Conservation (phyloP, 345 rosid genomes). For the Turritis glabra region DNA sequence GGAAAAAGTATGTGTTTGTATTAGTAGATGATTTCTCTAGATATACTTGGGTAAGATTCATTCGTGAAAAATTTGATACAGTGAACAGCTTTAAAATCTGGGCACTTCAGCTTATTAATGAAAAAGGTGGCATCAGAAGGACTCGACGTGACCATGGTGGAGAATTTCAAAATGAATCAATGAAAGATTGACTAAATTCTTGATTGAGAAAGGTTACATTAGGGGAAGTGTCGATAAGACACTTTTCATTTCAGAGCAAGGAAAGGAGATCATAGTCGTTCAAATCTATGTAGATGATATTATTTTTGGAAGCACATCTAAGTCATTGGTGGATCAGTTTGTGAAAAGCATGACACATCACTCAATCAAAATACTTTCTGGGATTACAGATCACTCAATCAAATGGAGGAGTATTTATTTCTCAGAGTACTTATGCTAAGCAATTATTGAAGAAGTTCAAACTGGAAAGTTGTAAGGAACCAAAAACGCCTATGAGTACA, state of each 20-base stretch:
- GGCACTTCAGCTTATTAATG: neutral
- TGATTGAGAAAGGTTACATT: neutral
- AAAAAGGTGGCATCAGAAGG: neutral
- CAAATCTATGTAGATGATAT: neutral
- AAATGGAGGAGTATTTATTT: neutral
- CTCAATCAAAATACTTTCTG: too few relatives aligned
- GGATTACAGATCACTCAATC: neutral
- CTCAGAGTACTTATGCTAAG: neutral
- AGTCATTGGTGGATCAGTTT: neutral
- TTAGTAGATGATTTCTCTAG: neutral
- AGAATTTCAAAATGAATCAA: too few relatives aligned
- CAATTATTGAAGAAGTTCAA: too few relatives aligned
- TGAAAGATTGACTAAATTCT: too few relatives aligned
- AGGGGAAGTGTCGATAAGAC: too few relatives aligned
- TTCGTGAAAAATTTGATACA: neutral
- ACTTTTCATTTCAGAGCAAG: too few relatives aligned
- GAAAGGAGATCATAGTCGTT: neutral
- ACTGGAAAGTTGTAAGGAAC: neutral
- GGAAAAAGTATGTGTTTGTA: neutral
- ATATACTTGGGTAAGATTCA: neutral
- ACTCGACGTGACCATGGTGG: neutral
- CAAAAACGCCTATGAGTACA: neutral
- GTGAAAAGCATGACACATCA: neutral
- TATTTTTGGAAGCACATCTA: neutral
- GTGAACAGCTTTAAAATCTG: neutral